Base-by-base conservation (phyloP, 768 basidiomycete species). In the Podaxis sp. region DNA sequence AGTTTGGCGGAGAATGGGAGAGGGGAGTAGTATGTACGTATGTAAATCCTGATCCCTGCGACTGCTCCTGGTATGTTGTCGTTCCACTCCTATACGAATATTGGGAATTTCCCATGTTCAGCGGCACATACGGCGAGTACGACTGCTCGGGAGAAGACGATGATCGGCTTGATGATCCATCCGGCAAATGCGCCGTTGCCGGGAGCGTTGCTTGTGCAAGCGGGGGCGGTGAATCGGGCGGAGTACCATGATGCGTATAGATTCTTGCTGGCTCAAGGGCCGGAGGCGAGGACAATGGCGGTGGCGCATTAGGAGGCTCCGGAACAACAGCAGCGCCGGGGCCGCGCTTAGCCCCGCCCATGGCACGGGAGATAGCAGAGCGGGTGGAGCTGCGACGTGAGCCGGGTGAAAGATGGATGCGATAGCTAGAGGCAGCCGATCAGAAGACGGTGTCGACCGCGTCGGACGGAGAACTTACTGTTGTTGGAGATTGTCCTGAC, bases 401-500 rank as follows among this genome's bases (percentile, higher is more conserved):
- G 53, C 90, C 88, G 0, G 90, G 90, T 1, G 90, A 90, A 21
- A 91, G 77, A 68, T 91, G 90, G 64, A 91, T 91, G 18, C 89
- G 87, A 68, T 91, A 91, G 66, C 90, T 91, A 68, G 59, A 59
- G 27, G 6, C 47, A 54, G 11, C 5, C 47, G 35, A 23, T 23
- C 21, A 57, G 35, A 53, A 14, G 37, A 61, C 16, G 48, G n/a
- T 21, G 14, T 35, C 25, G 2, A 40, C 14, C 57, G 47, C 60
- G 18, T 38, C 48, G 50, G 48, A 40, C 5, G n/a, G 61, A 44
- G 54, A 25, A 78, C 81, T 67, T 56, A 83, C 82, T 84, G 82
- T 64, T 84, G 82, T 53, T 84, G 82, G 3, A 96, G 80, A 65
- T 96, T 96, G 67, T 96, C 94, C 72, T 94, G 92, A 36, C 93